Evolutionary conservation across 352 stramenopile species (phyloP).

Genomic region (Globisporangium megalacanthum): DNA sequence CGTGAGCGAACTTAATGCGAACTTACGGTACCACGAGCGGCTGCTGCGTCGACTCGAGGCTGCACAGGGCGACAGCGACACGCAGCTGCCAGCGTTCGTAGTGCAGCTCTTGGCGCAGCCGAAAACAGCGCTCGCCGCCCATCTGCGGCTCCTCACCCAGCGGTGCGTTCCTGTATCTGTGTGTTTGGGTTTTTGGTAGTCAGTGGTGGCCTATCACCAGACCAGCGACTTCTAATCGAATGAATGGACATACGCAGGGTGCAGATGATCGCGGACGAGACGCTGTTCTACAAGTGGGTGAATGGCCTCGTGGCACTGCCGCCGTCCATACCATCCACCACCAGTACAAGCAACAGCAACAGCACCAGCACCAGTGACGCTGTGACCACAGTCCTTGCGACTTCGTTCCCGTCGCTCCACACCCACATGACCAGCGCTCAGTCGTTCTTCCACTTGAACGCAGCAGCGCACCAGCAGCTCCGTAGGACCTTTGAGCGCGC

Average conservation of each 20-base stretch:
- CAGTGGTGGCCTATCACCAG: no score
- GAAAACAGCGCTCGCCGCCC: slow-evolving; percentile 23
- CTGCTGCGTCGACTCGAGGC: slow-evolving; percentile 31
- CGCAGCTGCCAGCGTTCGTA: slow-evolving; percentile 32
- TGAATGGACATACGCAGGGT: slow-evolving; percentile 17
- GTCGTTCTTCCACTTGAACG: slow-evolving; percentile 21
- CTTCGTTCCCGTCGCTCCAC: slow-evolving; percentile 12
- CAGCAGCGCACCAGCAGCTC: slow-evolving; percentile 24
- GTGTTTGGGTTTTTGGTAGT: neutral
- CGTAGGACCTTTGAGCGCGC: slow-evolving; percentile 23
- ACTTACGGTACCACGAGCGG: slow-evolving; percentile 31
- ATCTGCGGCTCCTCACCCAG: slow-evolving; percentile 35
- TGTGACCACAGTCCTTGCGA: neutral
- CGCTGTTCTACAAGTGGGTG: slow-evolving; percentile 69
- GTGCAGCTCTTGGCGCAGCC: slow-evolving; percentile 32
- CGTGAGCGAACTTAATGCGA: slow-evolving; percentile 28
- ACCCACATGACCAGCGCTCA: slow-evolving; percentile 25
- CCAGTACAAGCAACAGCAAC: neutral
- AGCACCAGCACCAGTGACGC: no score
- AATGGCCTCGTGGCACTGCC: slow-evolving; percentile 37
- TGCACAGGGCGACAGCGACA: slow-evolving; percentile 19
- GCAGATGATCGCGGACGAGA: slow-evolving; percentile 54
- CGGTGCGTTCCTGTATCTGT: slow-evolving; percentile 17
- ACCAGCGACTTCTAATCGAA: neutral
- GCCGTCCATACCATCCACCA: no score